These are phyloP conservation scores for Mucor saturninus DNA, from an alignment of 371 early-diverging fungal genomes.

Conservation along the genomic window DNA sequence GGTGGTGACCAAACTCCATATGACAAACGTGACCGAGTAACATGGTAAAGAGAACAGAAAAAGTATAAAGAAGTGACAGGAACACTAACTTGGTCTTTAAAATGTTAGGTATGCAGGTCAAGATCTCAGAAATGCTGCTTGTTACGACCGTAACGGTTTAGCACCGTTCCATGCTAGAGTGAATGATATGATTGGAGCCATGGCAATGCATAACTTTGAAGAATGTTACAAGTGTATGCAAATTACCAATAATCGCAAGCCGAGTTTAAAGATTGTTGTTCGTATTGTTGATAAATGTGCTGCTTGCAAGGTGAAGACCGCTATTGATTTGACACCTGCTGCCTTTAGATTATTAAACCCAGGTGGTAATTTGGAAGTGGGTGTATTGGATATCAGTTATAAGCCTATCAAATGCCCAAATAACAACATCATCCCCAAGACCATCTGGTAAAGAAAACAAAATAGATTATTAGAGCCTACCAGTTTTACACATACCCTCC, in stretches of 20 bases:
- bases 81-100: neutral
- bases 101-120: slow-evolving; percentile 30
- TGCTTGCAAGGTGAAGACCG: slow-evolving; percentile 30
- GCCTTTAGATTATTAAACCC: slow-evolving; percentile 31
- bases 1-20: neutral
- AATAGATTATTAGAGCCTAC: too few relatives aligned
- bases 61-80: neutral
- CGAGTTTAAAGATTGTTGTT: slow-evolving; percentile 21
- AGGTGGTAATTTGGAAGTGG: slow-evolving; percentile 24
- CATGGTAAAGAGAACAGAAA: slow-evolving; percentile 18
- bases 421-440: slow-evolving; percentile 11
- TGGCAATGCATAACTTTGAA: slow-evolving; percentile 42
- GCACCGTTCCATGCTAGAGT: slow-evolving; percentile 26
- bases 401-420: slow-evolving; percentile 26
- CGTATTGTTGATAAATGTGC: slow-evolving; percentile 42
- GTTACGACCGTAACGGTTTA: slow-evolving; percentile 36
- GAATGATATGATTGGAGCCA: slow-evolving; percentile 39
- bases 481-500: too few relatives aligned
- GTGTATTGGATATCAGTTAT: slow-evolving; percentile 40
- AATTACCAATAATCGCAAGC: slow-evolving; percentile 31
- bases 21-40: slow-evolving; percentile 25
- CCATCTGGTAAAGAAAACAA: neutral
- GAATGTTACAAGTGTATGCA: slow-evolving; percentile 42
- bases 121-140: slow-evolving; percentile 40
- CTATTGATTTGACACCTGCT: slow-evolving; percentile 41